Evolutionary conservation across 257 asterid species (phyloP), one percentile per base, ranked within the genome.

Genomic region (Ocimum tenuiflorum): DNA sequence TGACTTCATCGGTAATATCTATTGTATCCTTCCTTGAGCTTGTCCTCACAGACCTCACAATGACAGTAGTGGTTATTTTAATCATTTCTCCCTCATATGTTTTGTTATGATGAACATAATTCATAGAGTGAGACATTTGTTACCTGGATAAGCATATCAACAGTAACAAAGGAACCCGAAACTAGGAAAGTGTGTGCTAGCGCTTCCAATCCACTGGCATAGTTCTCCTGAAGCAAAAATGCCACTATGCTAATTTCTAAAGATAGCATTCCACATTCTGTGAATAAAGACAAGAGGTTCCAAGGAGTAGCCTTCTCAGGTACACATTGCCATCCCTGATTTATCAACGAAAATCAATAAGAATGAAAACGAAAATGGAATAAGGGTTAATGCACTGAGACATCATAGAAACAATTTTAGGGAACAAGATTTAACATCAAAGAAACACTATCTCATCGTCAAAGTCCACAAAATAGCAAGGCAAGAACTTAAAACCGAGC

Each of bases 271-370:
- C 83, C 89, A 38, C 87, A 82, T 69, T 83, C 83, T 17, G 95
- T 84, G 65, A 79, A 75, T 52, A 92, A 57, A 5, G 98, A 87
- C 77, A 92, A 72, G 35, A 89, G 73, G 73, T 88, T 87, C 97
- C 97, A 92, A 59, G 88, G 75, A 72, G 76, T 73, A 14, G 75
- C 81, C 83, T 78, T 91, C 69, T 78, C 96, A 68, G 89, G 81
- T 23, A 74, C 68, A 74, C 98, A 92, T 63, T 86, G 91, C 98
- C 98, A 92, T 69, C 77, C 94, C 97, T 92, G 84, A 57, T 69
- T 62, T 68, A 45, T 35, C 49, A 18, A 51, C 27, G 47, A 49
- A 7, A 48, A 68, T 46, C 41, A 79, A 42, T 45, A 7, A 39
- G 45, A 24, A n/a, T 52, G 8, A 24, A 12, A 24, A 14, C 4